Percentiles rank a stretch among this genome's conserved stretches.
Conservation (phyloP, 495 filamentous ascomycete species). For the Neurospora sp. region DNA sequence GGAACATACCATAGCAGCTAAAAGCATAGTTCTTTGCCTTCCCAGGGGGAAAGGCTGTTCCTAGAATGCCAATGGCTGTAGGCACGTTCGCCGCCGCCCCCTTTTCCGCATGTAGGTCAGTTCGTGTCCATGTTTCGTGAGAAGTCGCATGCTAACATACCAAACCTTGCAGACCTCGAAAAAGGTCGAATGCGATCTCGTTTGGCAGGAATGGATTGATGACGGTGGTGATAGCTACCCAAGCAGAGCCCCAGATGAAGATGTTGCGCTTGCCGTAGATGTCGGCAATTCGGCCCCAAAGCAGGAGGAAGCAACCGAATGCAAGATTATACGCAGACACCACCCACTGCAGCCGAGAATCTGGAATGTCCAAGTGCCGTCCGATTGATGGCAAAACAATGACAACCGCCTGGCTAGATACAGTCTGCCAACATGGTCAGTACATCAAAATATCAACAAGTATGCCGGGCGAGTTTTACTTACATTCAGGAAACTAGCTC, state of each 20-base stretch:
- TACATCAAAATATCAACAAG: neutral
- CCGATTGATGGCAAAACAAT: slow-evolving; percentile 53
- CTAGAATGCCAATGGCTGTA: slow-evolving; percentile 55
- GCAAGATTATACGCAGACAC: slow-evolving; percentile 53
- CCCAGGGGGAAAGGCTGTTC: slow-evolving; percentile 48
- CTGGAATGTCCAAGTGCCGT: slow-evolving; percentile 42
- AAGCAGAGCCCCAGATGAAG: slow-evolving; percentile 56
- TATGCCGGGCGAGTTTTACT: slow-evolving; percentile 1
- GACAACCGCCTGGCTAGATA: slow-evolving; percentile 49
- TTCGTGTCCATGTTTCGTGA: neutral
- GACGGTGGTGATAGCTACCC: slow-evolving; percentile 51
- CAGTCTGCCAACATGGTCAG: slow-evolving; percentile 28
- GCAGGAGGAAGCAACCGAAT: slow-evolving; percentile 60
- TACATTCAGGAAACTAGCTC: slow-evolving; percentile 48
- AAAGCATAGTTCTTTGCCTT: slow-evolving; percentile 58
- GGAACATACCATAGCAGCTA: slow-evolving; percentile 30
- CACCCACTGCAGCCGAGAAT: slow-evolving; percentile 50
- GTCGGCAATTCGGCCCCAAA: slow-evolving; percentile 65
- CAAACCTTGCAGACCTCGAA: slow-evolving; percentile 62
- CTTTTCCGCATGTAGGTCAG: slow-evolving; percentile 19
- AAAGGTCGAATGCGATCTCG: slow-evolving; percentile 58
- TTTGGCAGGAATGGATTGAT: slow-evolving; percentile 55
- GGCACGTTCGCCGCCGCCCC: slow-evolving; percentile 59
- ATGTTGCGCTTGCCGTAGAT: slow-evolving; percentile 62
- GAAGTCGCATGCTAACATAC: slow-evolving; percentile 32